Base-by-base conservation (phyloP, 2,329 filamentous ascomycete genomes). In the Phyllosticta citriasiana region DNA sequence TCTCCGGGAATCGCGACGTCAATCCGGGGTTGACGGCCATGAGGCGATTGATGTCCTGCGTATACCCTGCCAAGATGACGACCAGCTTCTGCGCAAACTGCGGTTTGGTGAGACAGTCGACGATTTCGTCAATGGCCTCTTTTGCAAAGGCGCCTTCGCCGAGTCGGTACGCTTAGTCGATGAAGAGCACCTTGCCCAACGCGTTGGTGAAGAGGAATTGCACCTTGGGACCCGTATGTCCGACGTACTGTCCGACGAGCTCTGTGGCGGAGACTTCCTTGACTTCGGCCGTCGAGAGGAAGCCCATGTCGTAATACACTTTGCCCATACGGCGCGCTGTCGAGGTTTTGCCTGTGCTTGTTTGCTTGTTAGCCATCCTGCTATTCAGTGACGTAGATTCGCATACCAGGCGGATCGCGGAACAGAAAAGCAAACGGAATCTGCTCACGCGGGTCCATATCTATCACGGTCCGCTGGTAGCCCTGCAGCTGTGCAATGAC, bases 241-340 rank as follows among this genome's bases (percentile, higher is more conserved):
- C 88, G 0, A 89, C 66, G 63, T 84, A 91, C 63, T 87, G 76
- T 0, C 84, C 88, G 0, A 92, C 78, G 0, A 92, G 69, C 35
- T 91, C 87, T 0, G 84, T 83, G 0, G 86, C 85, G 0, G 88
- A 91, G 54, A 79, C 82, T 59, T 90, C 85, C 0, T 85, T 69
- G 0, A 91, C 85, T 26, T 86, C 81, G 0, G 78, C 79, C 0
- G 76, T 77, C 0, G 82, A 73, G 0, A 92, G 73, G 35, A 91
- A 82, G 0, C 87, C 87, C 79, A 91, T 83, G 65, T 91, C 84
- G 67, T 89, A 91, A 67, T 84, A 92, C 0, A 92, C 77, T 64
- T 89, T 82, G 3, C 88, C 88, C 80, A 92, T 88, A 63, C 86
- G 88, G n/a, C 80, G 76, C 0, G 89, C 89, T 0, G 81, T 89